Percentiles rank a stretch among this genome's conserved stretches.
Conservation (phyloP, 805 yeast genomes). For the Cyberlindnera nakhonratchasimensis region DNA sequence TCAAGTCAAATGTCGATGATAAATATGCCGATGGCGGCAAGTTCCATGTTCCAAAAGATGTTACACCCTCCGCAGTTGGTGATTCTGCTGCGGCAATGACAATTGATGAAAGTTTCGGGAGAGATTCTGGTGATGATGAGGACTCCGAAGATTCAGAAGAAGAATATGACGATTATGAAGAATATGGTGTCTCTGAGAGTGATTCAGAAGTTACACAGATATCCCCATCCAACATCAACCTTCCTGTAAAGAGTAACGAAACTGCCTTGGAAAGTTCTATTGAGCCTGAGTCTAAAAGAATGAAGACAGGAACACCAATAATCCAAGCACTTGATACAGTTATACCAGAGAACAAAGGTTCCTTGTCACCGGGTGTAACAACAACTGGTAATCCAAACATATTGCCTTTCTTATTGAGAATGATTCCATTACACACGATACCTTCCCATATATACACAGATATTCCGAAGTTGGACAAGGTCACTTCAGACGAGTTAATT, state of each 20-base stretch:
- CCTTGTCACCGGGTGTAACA: slow-evolving; percentile 19
- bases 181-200: slow-evolving; percentile 13
- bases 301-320: slow-evolving; percentile 13
- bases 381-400: slow-evolving; percentile 54
- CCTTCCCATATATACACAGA: slow-evolving; percentile 49
- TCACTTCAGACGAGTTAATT: slow-evolving; percentile 22
- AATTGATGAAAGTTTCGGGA: slow-evolving; percentile 17
- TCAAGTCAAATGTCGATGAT: slow-evolving; percentile 71
- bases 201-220: slow-evolving; percentile 1
- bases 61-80: slow-evolving; percentile 16
- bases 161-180: slow-evolving; percentile 16
- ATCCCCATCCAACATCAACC: background rate
- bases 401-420: slow-evolving; percentile 63
- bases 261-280: slow-evolving; percentile 6
- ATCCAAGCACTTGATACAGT: slow-evolving; percentile 1
- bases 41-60: slow-evolving; percentile 53
- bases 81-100: slow-evolving; percentile 22
- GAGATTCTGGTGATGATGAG: slow-evolving; percentile 26
- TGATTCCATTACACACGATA: slow-evolving; percentile 58
- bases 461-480: slow-evolving; percentile 30
- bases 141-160: slow-evolving; percentile 22
- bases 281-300: slow-evolving; percentile 22
- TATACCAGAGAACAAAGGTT: slow-evolving; percentile 3
- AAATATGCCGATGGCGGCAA: slow-evolving; percentile 91
- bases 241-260: background rate